Evolutionary conservation across 805 yeast genomes (phyloP).

Genomic region (Lachancea kluyveri): DNA sequence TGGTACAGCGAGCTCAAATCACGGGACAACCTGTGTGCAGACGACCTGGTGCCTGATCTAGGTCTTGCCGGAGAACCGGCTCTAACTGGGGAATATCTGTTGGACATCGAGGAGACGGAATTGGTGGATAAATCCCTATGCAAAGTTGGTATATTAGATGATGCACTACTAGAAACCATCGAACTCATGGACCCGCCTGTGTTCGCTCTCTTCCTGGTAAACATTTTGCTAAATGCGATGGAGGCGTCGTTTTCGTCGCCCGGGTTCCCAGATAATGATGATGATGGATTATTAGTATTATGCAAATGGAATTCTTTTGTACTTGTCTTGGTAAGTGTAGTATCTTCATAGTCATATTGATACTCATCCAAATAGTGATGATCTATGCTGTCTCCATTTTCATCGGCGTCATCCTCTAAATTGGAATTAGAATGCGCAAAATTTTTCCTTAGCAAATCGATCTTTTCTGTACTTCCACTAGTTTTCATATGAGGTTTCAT

Average conservation of each 20-base stretch:
- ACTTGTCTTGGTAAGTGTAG: constrained; percentile 1
- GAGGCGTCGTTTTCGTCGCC: constrained; percentile 32
- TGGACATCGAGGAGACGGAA: constrained; percentile 21
- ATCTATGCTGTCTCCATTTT: constrained; percentile 4
- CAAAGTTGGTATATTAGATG: constrained; percentile 10
- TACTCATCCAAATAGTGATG: constrained; percentile 9
- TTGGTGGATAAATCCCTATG: constrained; percentile 17
- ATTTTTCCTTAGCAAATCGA: constrained; percentile 1
- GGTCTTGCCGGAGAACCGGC: constrained; percentile 28
- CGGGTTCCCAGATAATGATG: constrained; percentile 2
- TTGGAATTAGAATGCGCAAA: neutral
- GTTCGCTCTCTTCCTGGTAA: constrained; percentile 27
- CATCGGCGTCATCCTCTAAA: neutral
- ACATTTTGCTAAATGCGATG: constrained; percentile 30
- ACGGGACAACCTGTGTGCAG: constrained; percentile 22
- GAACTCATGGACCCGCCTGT: constrained; percentile 29
- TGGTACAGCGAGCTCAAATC: constrained; percentile 22
- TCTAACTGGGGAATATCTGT: constrained; percentile 26
- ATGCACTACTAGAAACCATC: constrained; percentile 14
- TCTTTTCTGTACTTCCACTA: constrained; percentile 1
- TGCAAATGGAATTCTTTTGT: constrained; percentile 5
- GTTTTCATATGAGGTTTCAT: constrained; percentile 1
- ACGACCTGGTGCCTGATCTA: constrained; percentile 25
- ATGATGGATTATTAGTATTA: constrained; percentile 1
- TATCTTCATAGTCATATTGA: constrained; percentile 4